A percentile compares a stretch with the other conserved stretches of the same genome.
phyloP scores from a whole-genome alignment of 208 protist species.

The Strigomonas galati region DNA sequence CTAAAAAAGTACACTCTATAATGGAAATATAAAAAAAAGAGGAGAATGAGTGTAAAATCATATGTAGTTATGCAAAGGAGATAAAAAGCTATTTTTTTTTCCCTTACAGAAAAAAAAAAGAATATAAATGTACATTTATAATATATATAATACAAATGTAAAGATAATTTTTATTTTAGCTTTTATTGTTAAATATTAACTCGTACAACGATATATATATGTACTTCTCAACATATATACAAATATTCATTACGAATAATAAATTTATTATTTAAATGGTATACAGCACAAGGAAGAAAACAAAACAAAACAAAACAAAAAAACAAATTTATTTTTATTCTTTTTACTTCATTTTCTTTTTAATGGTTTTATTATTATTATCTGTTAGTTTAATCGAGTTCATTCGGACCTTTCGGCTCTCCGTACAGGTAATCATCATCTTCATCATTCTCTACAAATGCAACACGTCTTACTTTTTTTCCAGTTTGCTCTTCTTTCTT shows the following conservation, averaged over 20 bases:
- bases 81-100: no score
- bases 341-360: background rate
- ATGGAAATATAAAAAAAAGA: slow-evolving; percentile 10
- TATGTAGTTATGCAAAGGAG: background rate
- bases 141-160: background rate
- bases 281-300: background rate
- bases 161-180: background rate
- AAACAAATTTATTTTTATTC: slow-evolving; percentile 2
- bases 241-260: background rate
- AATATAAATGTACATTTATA: no score
- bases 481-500: background rate
- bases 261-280: background rate
- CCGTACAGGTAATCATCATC: background rate
- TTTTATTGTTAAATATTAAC: background rate
- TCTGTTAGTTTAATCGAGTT: background rate
- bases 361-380: background rate
- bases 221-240: background rate
- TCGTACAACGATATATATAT: background rate
- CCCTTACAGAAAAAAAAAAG: no score
- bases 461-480: no score
- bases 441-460: background rate
- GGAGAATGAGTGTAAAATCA: background rate
- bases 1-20: background rate
- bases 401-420: background rate
- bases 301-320: background rate